Evolutionary conservation across 2,329 filamentous ascomycete genomes (phyloP), one percentile per base, ranked within the genome.

Genomic region (Penicillium griseofulvum): DNA sequence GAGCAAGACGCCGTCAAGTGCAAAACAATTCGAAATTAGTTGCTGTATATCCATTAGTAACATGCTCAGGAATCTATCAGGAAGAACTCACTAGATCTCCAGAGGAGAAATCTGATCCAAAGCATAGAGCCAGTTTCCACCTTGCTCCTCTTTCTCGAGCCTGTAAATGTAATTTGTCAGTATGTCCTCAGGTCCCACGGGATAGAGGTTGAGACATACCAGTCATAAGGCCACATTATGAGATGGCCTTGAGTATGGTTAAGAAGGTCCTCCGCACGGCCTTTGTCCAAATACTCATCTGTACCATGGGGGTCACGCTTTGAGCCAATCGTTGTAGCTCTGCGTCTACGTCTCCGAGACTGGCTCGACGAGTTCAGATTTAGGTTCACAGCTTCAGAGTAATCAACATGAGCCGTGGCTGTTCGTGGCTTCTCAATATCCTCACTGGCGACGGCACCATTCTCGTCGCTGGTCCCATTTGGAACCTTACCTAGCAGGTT

Each of bases 111-210:
- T 87, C 73, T 95, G 88, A 73, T 99, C 94, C 53, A 97, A 90
- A 69, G 93, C 91, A 76, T 96, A 97, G 59, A 97, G 83, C 94
- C 94, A 99, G 70, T 97, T 96, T 54, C 91, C 90, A 62, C 91
- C 92, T 68, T 87, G 85, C 78, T 97, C 94, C 76, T 97, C 94
- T 53, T 87, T 89, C 65, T 89, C 84, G 51, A 96, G 83, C 91
- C 81, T 83, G 48, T 19, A 19, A 12, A 28, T 29, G 34, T 33
- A 11, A 28, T 48, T 17, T 12, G 56, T 63, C 29, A 67, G 58
- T 17, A 39, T 22, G 28, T 42, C 14, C 5, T 29, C 28, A 28
- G 28, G 16, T 34, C 45, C 24, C 22, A 39, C 43, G 3, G 16
- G 17, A 46, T 5, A 41, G 28, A 22, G 48, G 16, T 26, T 4